Percentiles rank a stretch among this genome's conserved stretches.
Evolutionary conservation across 768 basidiomycete species (phyloP).

Genomic region (Kwoniella europaea): DNA sequence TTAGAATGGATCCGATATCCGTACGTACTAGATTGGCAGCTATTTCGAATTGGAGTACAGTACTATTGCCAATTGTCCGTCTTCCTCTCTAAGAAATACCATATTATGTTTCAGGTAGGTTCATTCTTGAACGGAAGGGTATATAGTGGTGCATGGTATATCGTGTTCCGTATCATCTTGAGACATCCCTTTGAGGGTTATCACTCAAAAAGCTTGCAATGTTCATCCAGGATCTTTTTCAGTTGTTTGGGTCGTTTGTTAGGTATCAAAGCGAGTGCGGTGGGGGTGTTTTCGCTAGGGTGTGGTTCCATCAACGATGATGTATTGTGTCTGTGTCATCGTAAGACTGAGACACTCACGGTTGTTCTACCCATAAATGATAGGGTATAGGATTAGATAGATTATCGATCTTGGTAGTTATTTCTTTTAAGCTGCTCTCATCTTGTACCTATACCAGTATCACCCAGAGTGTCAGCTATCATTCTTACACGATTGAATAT

Average conservation of each 20-base stretch:
- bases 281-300: slow-evolving; percentile 36
- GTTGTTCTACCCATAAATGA: slow-evolving; percentile 58
- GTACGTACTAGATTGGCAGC: too few species aligned
- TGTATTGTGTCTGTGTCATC: too few species aligned
- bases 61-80: neutral
- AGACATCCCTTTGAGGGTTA: slow-evolving; percentile 6
- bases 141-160: neutral
- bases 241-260: slow-evolving; percentile 54
- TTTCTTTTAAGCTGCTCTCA: slow-evolving; percentile 23
- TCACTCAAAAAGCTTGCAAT: slow-evolving; percentile 19
- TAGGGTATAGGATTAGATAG: slow-evolving; percentile 42
- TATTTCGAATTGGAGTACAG: too few species aligned
- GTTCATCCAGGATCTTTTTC: slow-evolving; percentile 51
- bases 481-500: too few species aligned
- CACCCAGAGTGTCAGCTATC: too few species aligned
- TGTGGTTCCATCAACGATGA: too few species aligned
- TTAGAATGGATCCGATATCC: too few species aligned
- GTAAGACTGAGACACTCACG: slow-evolving; percentile 40
- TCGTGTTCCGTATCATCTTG: neutral
- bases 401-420: slow-evolving; percentile 35
- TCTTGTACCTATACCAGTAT: slow-evolving; percentile 29
- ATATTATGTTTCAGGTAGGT: neutral
- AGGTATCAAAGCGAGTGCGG: slow-evolving; percentile 56
- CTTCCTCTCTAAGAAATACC: neutral
- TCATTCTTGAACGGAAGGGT: neutral